Evolutionary conservation across 2,329 filamentous ascomycete genomes (phyloP).

Genomic region (Cercospora nicotianae): DNA sequence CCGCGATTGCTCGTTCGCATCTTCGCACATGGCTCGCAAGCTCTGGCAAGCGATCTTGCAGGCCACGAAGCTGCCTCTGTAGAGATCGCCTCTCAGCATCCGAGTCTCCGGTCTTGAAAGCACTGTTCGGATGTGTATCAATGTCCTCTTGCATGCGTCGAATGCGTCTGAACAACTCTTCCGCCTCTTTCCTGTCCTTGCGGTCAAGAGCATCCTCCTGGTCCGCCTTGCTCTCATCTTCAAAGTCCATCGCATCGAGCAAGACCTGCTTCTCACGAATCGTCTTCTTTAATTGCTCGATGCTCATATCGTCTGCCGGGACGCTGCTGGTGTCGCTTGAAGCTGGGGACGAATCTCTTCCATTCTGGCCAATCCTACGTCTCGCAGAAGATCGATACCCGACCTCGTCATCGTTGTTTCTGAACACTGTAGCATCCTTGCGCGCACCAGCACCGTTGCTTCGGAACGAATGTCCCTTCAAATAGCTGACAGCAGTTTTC

Average conservation of each 20-base stretch:
- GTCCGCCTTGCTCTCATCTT: conserved; percentile 84
- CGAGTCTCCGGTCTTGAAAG: conserved; percentile 69
- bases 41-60: conserved; percentile 87
- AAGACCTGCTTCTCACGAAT: conserved; percentile 93
- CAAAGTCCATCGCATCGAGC: conserved; percentile 93
- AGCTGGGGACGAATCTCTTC: conserved; percentile 74
- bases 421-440: conserved; percentile 95
- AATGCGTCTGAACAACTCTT: conserved; percentile 91
- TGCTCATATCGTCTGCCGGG: conserved; percentile 75
- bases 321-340: conserved; percentile 58
- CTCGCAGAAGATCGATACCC: conserved; percentile 91
- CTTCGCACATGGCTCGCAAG: conserved; percentile 88
- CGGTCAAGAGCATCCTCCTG: conserved; percentile 91
- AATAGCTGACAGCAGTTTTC: conserved; percentile 95
- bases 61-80: conserved; percentile 82
- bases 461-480: conserved; percentile 92
- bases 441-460: conserved; percentile 58
- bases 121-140: conserved; percentile 80
- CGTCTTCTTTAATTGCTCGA: conserved; percentile 89
- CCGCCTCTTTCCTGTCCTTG: conserved; percentile 84
- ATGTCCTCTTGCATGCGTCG: conserved; percentile 92
- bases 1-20: conserved; percentile 88
- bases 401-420: conserved; percentile 86
- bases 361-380: conserved; percentile 69
- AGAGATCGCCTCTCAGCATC: conserved; percentile 83